Evolutionary conservation across 805 yeast genomes (phyloP), one percentile per base, ranked within the genome.

Genomic region (Monosporozyma solicola): DNA sequence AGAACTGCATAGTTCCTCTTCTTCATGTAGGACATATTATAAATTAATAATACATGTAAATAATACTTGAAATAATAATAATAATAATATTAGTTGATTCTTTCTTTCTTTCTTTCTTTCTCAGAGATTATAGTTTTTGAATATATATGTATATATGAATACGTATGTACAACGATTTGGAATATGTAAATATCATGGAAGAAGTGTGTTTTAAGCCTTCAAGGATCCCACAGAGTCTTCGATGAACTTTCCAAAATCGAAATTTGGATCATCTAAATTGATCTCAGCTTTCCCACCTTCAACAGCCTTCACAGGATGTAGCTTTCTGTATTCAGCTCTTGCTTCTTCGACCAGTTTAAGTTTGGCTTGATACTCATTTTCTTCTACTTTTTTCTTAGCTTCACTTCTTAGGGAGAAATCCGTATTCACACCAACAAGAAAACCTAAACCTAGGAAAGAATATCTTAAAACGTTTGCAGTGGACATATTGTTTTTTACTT

Each of bases 361-460:
- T 71, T 87, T 81, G 59, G 80, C 74, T 57, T 80, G 76, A 72
- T 75, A 87, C 54, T 80, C 82, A 45, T 74, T 74, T 52, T 74
- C 74, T 63, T 82, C 87, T 52, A 76, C 80, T 65, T 79, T 74
- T 68, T 78, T 77, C 48, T 70, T 73, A 55, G 85, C 90, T 53
- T 77, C 76, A 25, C 80, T 64, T 63, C 83, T 82, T 63, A 89
- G 78, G 51, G 77, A 71, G 67, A 80, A 74, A 72, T 95, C 87
- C 78, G 89, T 96, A 71, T 79, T 79, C 59, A 89, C 87, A 63
- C 99, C 99, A 74, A 87, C 88, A 57, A 81, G 78, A 54, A 91
- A 76, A 72, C 99, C 99, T 61, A 88, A 81, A 52, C 87, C 92
- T 61, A 92, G 80, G 52, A 95, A 85, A 61, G 95, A 77, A 84